These are phyloP conservation scores for Naganishia friedmannii DNA, from an alignment of 768 basidiomycete species.

Conservation along the genomic window DNA sequence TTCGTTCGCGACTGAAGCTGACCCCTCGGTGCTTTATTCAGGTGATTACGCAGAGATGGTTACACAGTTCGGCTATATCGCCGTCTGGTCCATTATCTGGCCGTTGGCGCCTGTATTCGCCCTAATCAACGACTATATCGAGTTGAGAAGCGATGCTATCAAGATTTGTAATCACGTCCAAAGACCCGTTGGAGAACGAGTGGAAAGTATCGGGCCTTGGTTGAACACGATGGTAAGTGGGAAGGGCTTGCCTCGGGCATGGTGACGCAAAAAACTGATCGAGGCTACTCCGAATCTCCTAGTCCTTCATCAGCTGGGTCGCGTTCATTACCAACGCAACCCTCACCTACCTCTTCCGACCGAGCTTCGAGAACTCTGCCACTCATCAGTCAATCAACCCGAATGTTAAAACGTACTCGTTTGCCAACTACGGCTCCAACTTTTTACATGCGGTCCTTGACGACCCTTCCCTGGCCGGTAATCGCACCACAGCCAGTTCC, in stretches of 20 bases:
- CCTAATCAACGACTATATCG: constrained; percentile 81
- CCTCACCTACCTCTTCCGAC: constrained; percentile 83
- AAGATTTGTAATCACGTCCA: constrained; percentile 84
- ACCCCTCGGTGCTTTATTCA: constrained; percentile 31
- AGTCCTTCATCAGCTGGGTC: constrained; percentile 79
- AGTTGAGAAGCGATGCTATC: constrained; percentile 89
- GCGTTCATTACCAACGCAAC: constrained; percentile 82
- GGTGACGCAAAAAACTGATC: background rate
- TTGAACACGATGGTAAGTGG: constrained; percentile 71
- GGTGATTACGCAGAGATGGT: constrained; percentile 94
- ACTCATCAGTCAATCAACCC: constrained; percentile 37
- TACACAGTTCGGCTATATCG: constrained; percentile 81
- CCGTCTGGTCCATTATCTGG: constrained; percentile 91
- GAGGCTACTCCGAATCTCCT: background rate
- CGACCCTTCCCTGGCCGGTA: constrained; percentile 27
- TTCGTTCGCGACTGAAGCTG: background rate
- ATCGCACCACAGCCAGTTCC: constrained; percentile 30
- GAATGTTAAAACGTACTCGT: constrained; percentile 37
- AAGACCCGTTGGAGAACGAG: constrained; percentile 78
- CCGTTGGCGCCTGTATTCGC: constrained; percentile 84
- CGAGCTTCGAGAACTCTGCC: constrained; percentile 46
- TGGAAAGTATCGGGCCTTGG: constrained; percentile 93
- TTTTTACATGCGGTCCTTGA: constrained; percentile 31
- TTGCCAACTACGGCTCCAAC: constrained; percentile 33
- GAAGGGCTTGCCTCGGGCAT: background rate